Evolutionary conservation across 371 early-diverging fungal genomes (phyloP).

Genomic region (Circinella umbellata): DNA sequence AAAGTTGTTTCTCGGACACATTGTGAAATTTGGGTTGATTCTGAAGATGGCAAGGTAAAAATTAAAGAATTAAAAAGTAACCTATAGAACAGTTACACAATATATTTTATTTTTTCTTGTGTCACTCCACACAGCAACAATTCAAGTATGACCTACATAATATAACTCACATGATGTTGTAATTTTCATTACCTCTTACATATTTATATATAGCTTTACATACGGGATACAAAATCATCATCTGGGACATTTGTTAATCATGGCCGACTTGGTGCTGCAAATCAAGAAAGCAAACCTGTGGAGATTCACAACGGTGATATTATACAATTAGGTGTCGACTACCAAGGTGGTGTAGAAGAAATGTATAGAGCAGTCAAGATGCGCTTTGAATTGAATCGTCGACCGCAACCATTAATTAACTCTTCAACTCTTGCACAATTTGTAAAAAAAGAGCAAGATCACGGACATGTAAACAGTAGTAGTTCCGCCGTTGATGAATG

Average conservation of each 20-base stretch:
- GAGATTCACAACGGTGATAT: constrained; percentile 90
- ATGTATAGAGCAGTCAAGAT: constrained; percentile 83
- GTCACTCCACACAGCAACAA: not conserved
- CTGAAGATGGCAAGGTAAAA: constrained; percentile 69
- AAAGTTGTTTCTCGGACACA: constrained; percentile 94
- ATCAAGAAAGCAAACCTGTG: constrained; percentile 82
- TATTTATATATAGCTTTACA: constrained; percentile 63
- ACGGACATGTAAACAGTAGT: constrained; percentile 7
- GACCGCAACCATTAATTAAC: constrained; percentile 18
- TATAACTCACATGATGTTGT: not conserved
- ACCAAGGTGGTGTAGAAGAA: constrained; percentile 84
- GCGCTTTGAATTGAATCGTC: constrained; percentile 78
- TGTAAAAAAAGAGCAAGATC: constrained; percentile 17
- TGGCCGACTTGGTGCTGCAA: constrained; percentile 85
- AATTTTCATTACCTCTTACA: not conserved
- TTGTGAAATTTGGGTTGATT: constrained; percentile 89
- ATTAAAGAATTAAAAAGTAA: too few species aligned
- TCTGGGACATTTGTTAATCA: constrained; percentile 97
- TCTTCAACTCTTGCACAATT: constrained; percentile 3
- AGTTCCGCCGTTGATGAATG: constrained; percentile 70
- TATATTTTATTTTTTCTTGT: not conserved
- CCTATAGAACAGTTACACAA: not conserved
- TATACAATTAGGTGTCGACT: constrained; percentile 95
- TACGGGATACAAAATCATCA: constrained; percentile 91
- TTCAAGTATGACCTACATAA: too few species aligned